Base-by-base conservation (phyloP, 2,329 filamentous ascomycete genomes). In the Rutstroemia sp. region DNA sequence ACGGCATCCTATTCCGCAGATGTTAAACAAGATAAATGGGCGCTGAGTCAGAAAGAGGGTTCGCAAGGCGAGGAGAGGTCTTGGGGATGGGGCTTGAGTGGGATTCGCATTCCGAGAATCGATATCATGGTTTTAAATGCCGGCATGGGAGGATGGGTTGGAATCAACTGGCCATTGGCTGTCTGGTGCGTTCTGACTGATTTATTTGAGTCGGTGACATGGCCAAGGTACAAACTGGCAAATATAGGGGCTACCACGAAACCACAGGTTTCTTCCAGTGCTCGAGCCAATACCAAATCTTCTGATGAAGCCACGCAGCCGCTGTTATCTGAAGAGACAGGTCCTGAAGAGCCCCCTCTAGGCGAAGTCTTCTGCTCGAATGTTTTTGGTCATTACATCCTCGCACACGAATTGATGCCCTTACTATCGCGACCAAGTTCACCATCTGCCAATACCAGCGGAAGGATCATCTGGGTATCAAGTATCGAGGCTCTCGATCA, bases 371-470 rank as follows among this genome's bases (percentile, higher is more conserved):
- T 97, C 70, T 87, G 86, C 69, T 87, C 92, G 50, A 97, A 97
- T 68, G 80, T 96, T 30, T 97, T 99, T 68, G 94, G 94, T 0
- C 94, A 99, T 73, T 97, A 99, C 70, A 74, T 96, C 67, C 82
- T 99, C 23, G 82, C 83, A 16, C 92, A 96, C 70, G 83, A 86
- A 67, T 78, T 97, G 10, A 79, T 87, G 63, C 87, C 89, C 0
- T 76, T 96, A 10, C 78, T 99, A 7, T 69, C 67, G 38, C 62
- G 57, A 9, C 61, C 65, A 17, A 58, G 63, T 25, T 62, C 66
- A 3, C 45, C 63, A 6, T 58, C 63, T 5, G 58, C 63, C 7
- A 57, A 57, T 39, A 39, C 52, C 17, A 64, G 65, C n/a, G 65
- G 67, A 6, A 68, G 65, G 48, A 79, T 99, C 52, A 80, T 97